Evolutionary conservation across 805 yeast genomes (phyloP), one percentile per base, ranked within the genome.

Genomic region (Yarrowia sp.): DNA sequence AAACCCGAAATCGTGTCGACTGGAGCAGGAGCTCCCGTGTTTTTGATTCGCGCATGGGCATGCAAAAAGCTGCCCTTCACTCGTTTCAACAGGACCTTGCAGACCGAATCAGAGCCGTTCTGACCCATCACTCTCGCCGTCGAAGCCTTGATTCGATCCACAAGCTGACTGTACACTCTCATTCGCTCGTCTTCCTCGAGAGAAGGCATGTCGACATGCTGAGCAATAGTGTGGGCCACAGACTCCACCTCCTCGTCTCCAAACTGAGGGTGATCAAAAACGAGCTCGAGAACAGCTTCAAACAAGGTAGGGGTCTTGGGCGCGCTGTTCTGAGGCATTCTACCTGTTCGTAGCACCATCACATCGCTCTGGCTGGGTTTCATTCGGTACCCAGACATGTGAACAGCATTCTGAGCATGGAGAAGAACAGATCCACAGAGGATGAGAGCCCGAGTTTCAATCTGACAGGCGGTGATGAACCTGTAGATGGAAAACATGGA

Each of bases 381-480:
- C 65, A 59, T 43, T 32, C 22, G 45, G 43, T 59, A 59, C 9
- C 65, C 65, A 5, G 46, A 16, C 3, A 35, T 14, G 16, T 19
- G 50, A 5, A 59, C 65, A 3, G 32, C 16, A 32, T 45, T 59
- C 19, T 35, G 42, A 12, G 65, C 46, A 35, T 59, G 65, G 2
- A 59, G 52, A 12, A 59, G 41, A 19, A 59, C 16, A 26, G 65
- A 59, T 3, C 52, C 65, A 32, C 48, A 43, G 9, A 59, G 26
- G 35, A 59, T 35, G 26, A 59, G 32, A 43, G 65, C 50, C 9
- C 65, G 65, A 14, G 65, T 43, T n/a, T 59, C 65, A 59, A 59
- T 59, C 35, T 59, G 65, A 16, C 65, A 43, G 9, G 52, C 42
- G 2, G 35, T 11, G 14, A 59, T 14, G 16, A 59, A 59, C 32